These are phyloP conservation scores for Daldinia vernicosa DNA, from an alignment of 495 filamentous ascomycete genomes.

Conservation along the genomic window DNA sequence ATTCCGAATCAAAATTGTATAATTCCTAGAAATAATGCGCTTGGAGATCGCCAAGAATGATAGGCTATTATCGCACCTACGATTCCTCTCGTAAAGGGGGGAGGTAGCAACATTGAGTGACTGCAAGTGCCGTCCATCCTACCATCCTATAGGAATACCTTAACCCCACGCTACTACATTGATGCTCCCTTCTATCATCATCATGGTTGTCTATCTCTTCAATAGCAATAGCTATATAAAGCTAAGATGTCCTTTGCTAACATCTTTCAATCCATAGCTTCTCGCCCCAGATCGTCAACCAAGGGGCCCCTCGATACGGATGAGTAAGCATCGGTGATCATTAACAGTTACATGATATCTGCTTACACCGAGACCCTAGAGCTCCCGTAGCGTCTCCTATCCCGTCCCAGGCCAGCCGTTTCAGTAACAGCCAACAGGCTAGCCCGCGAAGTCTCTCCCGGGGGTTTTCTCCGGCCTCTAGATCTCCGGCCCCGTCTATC, in stretches of 20 bases:
- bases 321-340: constrained; percentile 54
- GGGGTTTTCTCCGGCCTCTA: constrained; percentile 32
- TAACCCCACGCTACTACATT: constrained; percentile 12
- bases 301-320: constrained; percentile 65
- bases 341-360: constrained; percentile 15
- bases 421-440: constrained; percentile 30
- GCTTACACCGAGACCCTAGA: constrained; percentile 28
- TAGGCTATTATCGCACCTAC: neutral
- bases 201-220: neutral
- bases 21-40: neutral
- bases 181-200: neutral
- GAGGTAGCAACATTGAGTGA: constrained; percentile 4
- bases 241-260: constrained; percentile 40
- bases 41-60: neutral
- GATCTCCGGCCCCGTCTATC: constrained; percentile 40
- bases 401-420: constrained; percentile 31
- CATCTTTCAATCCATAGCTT: constrained; percentile 47
- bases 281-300: constrained; percentile 61
- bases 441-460: constrained; percentile 34
- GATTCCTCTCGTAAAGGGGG: constrained; percentile 9
- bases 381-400: constrained; percentile 43
- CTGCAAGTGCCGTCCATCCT: constrained; percentile 11
- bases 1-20: neutral
- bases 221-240: neutral
- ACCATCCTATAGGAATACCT: constrained; percentile 15